These are phyloP conservation scores for Penicillium cataractarum DNA, from an alignment of 495 filamentous ascomycete genomes.

Conservation along the genomic window DNA sequence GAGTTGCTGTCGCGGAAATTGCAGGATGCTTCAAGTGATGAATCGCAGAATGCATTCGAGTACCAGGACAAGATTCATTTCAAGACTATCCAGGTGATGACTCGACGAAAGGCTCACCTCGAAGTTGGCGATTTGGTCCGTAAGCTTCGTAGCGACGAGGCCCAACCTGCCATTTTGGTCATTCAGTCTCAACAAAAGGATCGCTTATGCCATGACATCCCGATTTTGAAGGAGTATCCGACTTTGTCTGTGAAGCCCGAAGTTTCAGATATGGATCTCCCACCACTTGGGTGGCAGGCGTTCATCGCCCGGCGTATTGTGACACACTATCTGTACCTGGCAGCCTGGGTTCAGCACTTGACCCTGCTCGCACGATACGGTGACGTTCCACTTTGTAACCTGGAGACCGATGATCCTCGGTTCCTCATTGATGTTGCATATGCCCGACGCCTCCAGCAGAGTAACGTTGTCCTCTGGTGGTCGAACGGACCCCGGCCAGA, in stretches of 20 bases:
- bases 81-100: conserved; percentile 83
- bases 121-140: conserved; percentile 84
- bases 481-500: conserved; percentile 82
- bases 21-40: conserved; percentile 66
- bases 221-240: conserved; percentile 82
- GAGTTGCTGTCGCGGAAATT: conserved; percentile 68
- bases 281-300: conserved; percentile 90
- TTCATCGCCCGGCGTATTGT: conserved; percentile 87
- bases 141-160: conserved; percentile 85
- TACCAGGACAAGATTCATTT: conserved; percentile 91
- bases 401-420: conserved; percentile 90
- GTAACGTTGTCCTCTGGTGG: conserved; percentile 99
- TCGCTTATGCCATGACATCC: conserved; percentile 80
- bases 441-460: conserved; percentile 84
- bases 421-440: conserved; percentile 97
- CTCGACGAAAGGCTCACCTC: conserved; percentile 81
- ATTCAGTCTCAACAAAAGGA: conserved; percentile 87
- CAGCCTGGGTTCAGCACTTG: conserved; percentile 88
- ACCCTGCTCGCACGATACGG: conserved; percentile 87
- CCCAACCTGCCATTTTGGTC: conserved; percentile 75
- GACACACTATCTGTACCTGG: conserved; percentile 85
- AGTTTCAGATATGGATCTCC: conserved; percentile 80
- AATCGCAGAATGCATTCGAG: conserved; percentile 76
- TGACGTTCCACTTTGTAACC: conserved; percentile 90
- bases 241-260: conserved; percentile 80